Percentiles rank a stretch among this genome's conserved stretches.
phyloP scores from a whole-genome alignment of 2,329 filamentous ascomycete species.

The Fusarium bulbicola region DNA sequence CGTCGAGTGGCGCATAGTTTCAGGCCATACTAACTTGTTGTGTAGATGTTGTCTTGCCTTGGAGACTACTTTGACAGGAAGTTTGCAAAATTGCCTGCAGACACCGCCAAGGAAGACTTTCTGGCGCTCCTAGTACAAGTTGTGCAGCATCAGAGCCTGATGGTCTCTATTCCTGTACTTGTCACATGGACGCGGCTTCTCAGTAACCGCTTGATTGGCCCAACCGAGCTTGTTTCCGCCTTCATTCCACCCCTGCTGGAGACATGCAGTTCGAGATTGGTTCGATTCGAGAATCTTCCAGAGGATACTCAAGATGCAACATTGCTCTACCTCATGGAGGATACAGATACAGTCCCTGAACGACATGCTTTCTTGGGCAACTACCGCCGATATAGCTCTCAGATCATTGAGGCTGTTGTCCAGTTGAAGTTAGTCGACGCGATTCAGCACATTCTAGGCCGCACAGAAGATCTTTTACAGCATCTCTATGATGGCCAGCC shows the following conservation, averaged over 20 bases:
- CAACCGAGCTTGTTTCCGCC: slow-evolving; percentile 66
- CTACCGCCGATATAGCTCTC: slow-evolving; percentile 88
- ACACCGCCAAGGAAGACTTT: slow-evolving; percentile 76
- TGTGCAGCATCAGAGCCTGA: slow-evolving; percentile 84
- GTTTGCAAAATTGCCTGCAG: slow-evolving; percentile 69
- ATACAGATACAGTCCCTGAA: slow-evolving; percentile 94
- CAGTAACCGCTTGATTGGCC: slow-evolving; percentile 73
- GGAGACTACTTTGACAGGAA: slow-evolving; percentile 86
- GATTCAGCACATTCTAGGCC: slow-evolving; percentile 83
- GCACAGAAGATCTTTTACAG: slow-evolving; percentile 77
- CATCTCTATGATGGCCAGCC: slow-evolving; percentile 78
- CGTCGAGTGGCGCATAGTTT: slow-evolving; percentile 21
- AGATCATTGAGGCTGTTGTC: slow-evolving; percentile 88
- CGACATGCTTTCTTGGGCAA: slow-evolving; percentile 95
- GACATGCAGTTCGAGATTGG: slow-evolving; percentile 81
- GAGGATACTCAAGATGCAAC: slow-evolving; percentile 84
- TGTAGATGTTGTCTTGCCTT: slow-evolving; percentile 82
- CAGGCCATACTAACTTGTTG: background rate
- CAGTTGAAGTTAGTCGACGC: slow-evolving; percentile 84
- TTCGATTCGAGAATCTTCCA: slow-evolving; percentile 88
- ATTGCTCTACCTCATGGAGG: slow-evolving; percentile 84
- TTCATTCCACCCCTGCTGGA: slow-evolving; percentile 82
- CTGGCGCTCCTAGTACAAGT: slow-evolving; percentile 82
- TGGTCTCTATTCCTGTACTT: slow-evolving; percentile 91
- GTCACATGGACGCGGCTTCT: slow-evolving; percentile 90